Evolutionary conservation across 2,329 filamentous ascomycete genomes (phyloP).

Genomic region (Capronia americana): DNA sequence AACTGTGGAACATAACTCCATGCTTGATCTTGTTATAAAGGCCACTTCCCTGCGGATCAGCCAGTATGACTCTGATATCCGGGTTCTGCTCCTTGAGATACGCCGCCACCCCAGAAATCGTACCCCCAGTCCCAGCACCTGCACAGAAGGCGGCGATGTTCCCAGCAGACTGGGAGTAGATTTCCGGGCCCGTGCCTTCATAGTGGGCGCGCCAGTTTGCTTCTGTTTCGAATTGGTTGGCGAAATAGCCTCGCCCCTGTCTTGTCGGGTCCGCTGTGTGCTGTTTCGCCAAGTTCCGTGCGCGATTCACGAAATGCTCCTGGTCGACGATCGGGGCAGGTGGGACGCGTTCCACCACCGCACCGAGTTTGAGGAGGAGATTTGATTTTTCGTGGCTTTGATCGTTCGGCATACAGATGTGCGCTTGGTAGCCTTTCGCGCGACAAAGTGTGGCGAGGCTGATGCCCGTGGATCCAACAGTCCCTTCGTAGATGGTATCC

Average conservation of each 20-base stretch:
- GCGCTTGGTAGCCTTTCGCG: constrained; percentile 85
- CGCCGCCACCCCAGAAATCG: constrained; percentile 82
- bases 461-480: constrained; percentile 94
- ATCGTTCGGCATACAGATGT: constrained; percentile 98
- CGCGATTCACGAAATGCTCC: constrained; percentile 92
- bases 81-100: constrained; percentile 78
- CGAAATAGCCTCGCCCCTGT: constrained; percentile 83
- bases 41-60: constrained; percentile 92
- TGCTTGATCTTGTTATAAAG: constrained; percentile 90
- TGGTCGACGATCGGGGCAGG: constrained; percentile 94
- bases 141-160: constrained; percentile 85
- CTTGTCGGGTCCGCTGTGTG: constrained; percentile 67
- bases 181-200: constrained; percentile 84
- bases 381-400: constrained; percentile 87
- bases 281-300: constrained; percentile 74
- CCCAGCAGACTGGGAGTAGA: constrained; percentile 77
- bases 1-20: constrained; percentile 92
- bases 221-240: constrained; percentile 91
- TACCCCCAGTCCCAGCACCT: constrained; percentile 86
- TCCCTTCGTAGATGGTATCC: constrained; percentile 97
- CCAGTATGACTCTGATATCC: constrained; percentile 74
- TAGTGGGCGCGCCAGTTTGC: constrained; percentile 90
- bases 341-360: constrained; percentile 86
- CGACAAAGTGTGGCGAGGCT: constrained; percentile 88
- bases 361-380: constrained; percentile 85